Percentiles rank a stretch among this genome's conserved stretches.
Evolutionary conservation across 2,329 filamentous ascomycete species (phyloP).

Genomic region (Bipolaris oryzae): DNA sequence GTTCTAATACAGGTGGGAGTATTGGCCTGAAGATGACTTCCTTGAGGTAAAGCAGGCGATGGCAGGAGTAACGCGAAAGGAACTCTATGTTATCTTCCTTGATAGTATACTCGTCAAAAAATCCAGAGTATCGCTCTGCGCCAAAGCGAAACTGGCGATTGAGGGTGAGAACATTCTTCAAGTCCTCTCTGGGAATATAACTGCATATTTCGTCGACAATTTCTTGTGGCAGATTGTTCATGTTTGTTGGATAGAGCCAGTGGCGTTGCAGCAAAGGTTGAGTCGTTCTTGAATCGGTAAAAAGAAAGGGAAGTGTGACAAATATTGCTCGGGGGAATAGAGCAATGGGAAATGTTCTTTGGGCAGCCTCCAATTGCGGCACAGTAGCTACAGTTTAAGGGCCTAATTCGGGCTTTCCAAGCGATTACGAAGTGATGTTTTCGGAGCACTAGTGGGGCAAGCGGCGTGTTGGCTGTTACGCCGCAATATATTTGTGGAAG

Average conservation of each 20-base stretch:
- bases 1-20: too few species aligned
- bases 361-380: not conserved
- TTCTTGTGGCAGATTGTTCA: conserved; percentile 22
- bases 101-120: conserved; percentile 12
- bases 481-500: not conserved
- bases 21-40: too few species aligned
- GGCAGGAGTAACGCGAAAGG: conserved; percentile 10
- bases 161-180: conserved; percentile 22
- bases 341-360: not conserved
- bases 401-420: not conserved
- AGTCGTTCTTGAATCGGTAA: not conserved
- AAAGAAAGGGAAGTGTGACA: not conserved
- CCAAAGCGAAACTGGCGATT: conserved; percentile 14
- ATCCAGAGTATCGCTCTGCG: conserved; percentile 21
- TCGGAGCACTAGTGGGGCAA: not conserved
- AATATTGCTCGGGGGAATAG: not conserved
- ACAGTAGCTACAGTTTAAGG: not conserved
- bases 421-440: too few species aligned
- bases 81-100: conserved; percentile 14
- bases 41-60: conserved; percentile 17
- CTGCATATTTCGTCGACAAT: conserved; percentile 24
- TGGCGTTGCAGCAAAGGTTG: not conserved
- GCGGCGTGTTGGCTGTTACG: not conserved
- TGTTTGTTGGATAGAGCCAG: conserved; percentile 1
- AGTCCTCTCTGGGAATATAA: conserved; percentile 12